Evolutionary conservation across 305 asterid species (phyloP).

Genomic region (Fraxinus dipetala): DNA sequence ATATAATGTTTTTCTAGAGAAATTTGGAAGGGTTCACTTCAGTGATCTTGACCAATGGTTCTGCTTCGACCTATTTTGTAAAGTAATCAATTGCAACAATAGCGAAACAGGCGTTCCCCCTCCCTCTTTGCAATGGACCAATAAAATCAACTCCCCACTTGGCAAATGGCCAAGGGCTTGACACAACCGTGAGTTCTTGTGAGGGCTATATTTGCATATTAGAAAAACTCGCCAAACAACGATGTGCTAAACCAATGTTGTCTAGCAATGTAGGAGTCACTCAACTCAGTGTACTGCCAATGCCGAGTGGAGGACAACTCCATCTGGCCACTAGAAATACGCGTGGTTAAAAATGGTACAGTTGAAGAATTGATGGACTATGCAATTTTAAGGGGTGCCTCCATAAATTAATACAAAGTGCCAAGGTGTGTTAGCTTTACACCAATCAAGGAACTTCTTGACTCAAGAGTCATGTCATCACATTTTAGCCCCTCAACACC

Average conservation of each 20-base stretch:
- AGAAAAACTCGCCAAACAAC: constrained; percentile 29
- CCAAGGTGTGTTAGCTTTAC: constrained; percentile 84
- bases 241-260: constrained; percentile 58
- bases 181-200: too few relatives aligned
- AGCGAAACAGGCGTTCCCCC: too few relatives aligned
- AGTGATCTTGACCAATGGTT: too few relatives aligned
- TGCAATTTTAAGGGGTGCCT: constrained; percentile 92
- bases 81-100: too few relatives aligned
- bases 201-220: too few relatives aligned
- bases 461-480: constrained; percentile 72
- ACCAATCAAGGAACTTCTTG: constrained; percentile 82
- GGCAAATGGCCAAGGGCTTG: too few relatives aligned
- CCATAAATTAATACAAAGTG: constrained; percentile 89
- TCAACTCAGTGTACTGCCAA: constrained; percentile 91
- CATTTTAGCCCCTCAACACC: constrained; percentile 89
- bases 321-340: constrained; percentile 83
- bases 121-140: too few relatives aligned
- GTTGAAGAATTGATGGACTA: constrained; percentile 95
- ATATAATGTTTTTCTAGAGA: too few relatives aligned
- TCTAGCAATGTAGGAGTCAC: constrained; percentile 78
- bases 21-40: too few relatives aligned
- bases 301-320: constrained; percentile 85
- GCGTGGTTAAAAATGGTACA: constrained; percentile 79
- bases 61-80: too few relatives aligned
- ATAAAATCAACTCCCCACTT: too few relatives aligned